A percentile compares a stretch with the other conserved stretches of the same genome.
Evolutionary conservation across 805 yeast species (phyloP).

Genomic region (Ogataea glucozyma): DNA sequence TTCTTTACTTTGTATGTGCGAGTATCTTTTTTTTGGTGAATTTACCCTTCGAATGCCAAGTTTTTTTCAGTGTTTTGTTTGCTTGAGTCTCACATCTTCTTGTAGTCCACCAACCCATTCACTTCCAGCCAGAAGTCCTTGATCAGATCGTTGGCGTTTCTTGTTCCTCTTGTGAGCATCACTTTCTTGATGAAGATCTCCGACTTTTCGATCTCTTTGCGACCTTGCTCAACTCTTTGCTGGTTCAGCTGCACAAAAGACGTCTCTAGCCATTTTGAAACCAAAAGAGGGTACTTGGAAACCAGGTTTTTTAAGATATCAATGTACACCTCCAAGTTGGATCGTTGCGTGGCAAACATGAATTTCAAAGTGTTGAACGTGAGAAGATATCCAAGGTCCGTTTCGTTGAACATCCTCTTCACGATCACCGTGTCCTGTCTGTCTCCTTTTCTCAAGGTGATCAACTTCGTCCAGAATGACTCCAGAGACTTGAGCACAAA

Average conservation of each 20-base stretch:
- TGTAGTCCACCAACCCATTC: constrained; percentile 54
- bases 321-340: constrained; percentile 59
- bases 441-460: constrained; percentile 46
- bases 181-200: constrained; percentile 55
- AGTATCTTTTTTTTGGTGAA: constrained; percentile 5
- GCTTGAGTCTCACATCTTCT: constrained; percentile 3
- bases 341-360: constrained; percentile 53
- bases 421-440: constrained; percentile 39
- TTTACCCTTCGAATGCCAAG: too few species aligned
- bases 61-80: constrained; percentile 3
- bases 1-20: constrained; percentile 4
- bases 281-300: constrained; percentile 39
- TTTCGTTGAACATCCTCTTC: constrained; percentile 27
- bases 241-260: constrained; percentile 32
- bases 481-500: constrained; percentile 53
- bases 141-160: constrained; percentile 56
- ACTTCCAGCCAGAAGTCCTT: constrained; percentile 65
- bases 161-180: constrained; percentile 62
- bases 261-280: constrained; percentile 48
- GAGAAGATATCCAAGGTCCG: constrained; percentile 33
- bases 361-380: constrained; percentile 43
- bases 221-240: constrained; percentile 26
- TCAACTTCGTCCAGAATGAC: constrained; percentile 54
- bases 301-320: constrained; percentile 47
- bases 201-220: constrained; percentile 33